phyloP scores from a whole-genome alignment of 1,284 basidiomycete species.

The Moesziomyces parantarcticus region DNA sequence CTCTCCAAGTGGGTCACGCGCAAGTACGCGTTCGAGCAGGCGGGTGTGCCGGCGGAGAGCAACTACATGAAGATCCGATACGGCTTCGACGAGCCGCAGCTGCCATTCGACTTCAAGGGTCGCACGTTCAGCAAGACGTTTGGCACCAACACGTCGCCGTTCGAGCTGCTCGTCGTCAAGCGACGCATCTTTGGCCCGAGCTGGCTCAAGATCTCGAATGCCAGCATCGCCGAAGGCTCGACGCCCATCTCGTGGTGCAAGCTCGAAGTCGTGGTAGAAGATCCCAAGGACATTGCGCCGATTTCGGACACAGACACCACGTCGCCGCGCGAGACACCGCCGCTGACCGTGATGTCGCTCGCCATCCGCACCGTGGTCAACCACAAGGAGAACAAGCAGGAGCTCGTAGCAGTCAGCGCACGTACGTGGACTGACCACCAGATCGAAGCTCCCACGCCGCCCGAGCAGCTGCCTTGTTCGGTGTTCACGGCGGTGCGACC shows the following conservation, averaged over 20 bases:
- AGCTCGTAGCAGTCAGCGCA: conserved; percentile 86
- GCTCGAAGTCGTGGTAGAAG: conserved; percentile 83
- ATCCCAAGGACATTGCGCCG: conserved; percentile 89
- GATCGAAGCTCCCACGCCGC: conserved; percentile 64
- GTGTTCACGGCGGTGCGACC: conserved; percentile 92
- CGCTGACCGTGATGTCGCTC: conserved; percentile 89
- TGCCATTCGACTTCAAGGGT: conserved; percentile 78
- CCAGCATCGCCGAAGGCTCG: conserved; percentile 73
- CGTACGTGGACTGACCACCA: conserved; percentile 81
- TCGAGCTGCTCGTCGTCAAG: conserved; percentile 94
- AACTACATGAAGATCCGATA: conserved; percentile 82
- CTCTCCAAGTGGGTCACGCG: conserved; percentile 78
- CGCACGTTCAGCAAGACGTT: conserved; percentile 88
- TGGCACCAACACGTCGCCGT: conserved; percentile 91
- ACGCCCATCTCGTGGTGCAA: conserved; percentile 71
- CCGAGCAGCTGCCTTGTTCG: conserved; percentile 77
- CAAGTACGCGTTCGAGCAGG: conserved; percentile 91
- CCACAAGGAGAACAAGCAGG: conserved; percentile 90
- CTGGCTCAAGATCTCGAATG: conserved; percentile 86
- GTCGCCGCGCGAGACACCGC: conserved; percentile 85
- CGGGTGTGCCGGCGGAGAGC: conserved; percentile 82
- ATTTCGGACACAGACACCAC: conserved; percentile 78
- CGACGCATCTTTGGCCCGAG: conserved; percentile 99
- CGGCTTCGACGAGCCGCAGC: conserved; percentile 66
- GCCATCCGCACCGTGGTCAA: conserved; percentile 92